Base-by-base conservation (phyloP, 495 filamentous ascomycete genomes). In the Podospora sp. region DNA sequence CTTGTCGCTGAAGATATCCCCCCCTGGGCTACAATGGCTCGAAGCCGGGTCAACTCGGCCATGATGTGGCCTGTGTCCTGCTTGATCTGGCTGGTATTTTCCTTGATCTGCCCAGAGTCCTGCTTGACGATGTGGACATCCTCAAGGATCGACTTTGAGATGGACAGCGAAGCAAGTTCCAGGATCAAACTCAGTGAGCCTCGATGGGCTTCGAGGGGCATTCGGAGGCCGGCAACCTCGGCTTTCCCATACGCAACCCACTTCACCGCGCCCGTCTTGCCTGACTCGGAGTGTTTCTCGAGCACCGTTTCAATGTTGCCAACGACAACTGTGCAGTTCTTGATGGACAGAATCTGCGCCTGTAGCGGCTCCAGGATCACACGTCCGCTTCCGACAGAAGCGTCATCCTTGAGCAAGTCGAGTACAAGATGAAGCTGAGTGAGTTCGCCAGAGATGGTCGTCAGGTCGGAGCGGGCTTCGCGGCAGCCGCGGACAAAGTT, bases 191-290 rank as follows among this genome's bases (percentile, higher is more conserved):
- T 73, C 12, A 77, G 62, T 0, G 68, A 64, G 9, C 65, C 71
- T 12, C 71, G 72, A 53, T 75, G 68, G 12, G 75, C 73, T 62
- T 77, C 71, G 24, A 77, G 67, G 20, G 67, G 70, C 52, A 61
- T 67, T 61, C 62, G 68, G 33, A 77, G 63, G 40, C 68, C 69
- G 16, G 52, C 60, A 14, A 72, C 63, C 25, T 73, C 70, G 2
- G 63, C 50, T 55, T 75, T 72, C 14, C 71, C 73, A 27, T 25
- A 35, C 0, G 46, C 18, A 2, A 61, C 63, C 73, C 69, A 73
- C 52, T 68, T 66, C 14, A 63, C 69, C 7, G 59, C 59, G 29
- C 67, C 53, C 4, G 57, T 26, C 20, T 25, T 60, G 8, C 63
- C 66, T 11, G 60, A 58, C 29, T 33, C 29, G 29, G 4, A 33